phyloP scores from a whole-genome alignment of 257 asterid species.

The Forsythia suspensa region DNA sequence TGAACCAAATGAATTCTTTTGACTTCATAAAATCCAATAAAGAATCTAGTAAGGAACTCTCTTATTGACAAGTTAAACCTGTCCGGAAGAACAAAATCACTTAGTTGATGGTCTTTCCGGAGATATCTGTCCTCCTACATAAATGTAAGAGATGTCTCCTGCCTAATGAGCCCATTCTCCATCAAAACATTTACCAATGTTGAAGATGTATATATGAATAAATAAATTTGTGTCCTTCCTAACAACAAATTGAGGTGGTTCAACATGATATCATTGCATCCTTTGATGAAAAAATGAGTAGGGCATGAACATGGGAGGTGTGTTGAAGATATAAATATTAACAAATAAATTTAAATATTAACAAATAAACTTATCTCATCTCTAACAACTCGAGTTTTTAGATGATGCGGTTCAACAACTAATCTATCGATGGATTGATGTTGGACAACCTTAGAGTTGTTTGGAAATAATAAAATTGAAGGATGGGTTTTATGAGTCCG shows the following conservation, averaged over 20 bases:
- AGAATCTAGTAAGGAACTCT: background rate
- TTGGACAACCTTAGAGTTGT: too few species aligned
- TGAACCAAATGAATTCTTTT: background rate
- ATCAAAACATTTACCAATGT: background rate
- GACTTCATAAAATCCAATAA: background rate
- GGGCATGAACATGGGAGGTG: background rate
- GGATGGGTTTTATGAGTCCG: background rate
- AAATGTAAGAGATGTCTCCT: too few species aligned
- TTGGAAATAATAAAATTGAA: background rate
- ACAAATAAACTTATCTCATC: background rate
- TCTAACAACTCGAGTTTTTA: background rate
- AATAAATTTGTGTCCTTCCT: background rate
- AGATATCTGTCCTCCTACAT: background rate
- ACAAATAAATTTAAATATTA: too few species aligned
- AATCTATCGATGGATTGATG: background rate
- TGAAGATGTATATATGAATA: background rate
- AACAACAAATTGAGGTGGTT: background rate
- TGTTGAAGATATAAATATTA: too few species aligned
- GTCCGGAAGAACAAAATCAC: background rate
- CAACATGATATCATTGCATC: background rate
- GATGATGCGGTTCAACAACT: background rate
- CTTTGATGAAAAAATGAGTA: background rate
- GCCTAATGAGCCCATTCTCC: too few species aligned
- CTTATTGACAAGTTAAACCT: background rate
- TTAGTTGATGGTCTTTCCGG: background rate